phyloP scores from a whole-genome alignment of 1,284 basidiomycete genomes.

The Heterobasidion occidentale region DNA sequence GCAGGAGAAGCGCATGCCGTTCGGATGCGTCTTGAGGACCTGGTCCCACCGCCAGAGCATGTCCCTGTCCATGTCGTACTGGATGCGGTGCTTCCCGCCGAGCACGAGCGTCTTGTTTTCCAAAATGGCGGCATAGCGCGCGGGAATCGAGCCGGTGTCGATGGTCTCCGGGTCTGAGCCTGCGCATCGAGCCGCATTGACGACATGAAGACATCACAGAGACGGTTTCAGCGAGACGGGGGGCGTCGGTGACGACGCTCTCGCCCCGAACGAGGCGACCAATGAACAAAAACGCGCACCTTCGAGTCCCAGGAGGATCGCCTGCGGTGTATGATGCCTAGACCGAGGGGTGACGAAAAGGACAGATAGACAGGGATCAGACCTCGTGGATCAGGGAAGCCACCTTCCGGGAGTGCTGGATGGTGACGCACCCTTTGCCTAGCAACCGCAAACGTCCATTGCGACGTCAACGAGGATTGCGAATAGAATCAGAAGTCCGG shows the following conservation, averaged over 20 bases:
- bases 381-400: constrained; percentile 5
- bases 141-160: constrained; percentile 71
- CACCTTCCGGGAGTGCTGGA: neutral
- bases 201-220: no score
- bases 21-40: constrained; percentile 75
- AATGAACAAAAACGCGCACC: constrained; percentile 28
- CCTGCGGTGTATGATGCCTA: constrained; percentile 93
- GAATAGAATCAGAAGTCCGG: neutral
- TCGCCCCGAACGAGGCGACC: neutral
- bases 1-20: constrained; percentile 89
- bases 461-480: constrained; percentile 1
- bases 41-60: constrained; percentile 90
- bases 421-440: constrained; percentile 67
- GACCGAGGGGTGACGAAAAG: constrained; percentile 3
- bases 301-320: constrained; percentile 86
- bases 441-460: constrained; percentile 19
- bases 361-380: neutral
- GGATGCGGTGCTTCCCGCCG: constrained; percentile 67
- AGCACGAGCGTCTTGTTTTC: constrained; percentile 60
- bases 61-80: constrained; percentile 83
- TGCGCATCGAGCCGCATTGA: constrained; percentile 13
- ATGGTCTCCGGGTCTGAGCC: constrained; percentile 81
- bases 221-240: no score
- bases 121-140: constrained; percentile 67
- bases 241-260: no score